These are phyloP conservation scores for Exophiala alcalophila DNA, from an alignment of 2,329 filamentous ascomycete genomes.

Conservation along the genomic window DNA sequence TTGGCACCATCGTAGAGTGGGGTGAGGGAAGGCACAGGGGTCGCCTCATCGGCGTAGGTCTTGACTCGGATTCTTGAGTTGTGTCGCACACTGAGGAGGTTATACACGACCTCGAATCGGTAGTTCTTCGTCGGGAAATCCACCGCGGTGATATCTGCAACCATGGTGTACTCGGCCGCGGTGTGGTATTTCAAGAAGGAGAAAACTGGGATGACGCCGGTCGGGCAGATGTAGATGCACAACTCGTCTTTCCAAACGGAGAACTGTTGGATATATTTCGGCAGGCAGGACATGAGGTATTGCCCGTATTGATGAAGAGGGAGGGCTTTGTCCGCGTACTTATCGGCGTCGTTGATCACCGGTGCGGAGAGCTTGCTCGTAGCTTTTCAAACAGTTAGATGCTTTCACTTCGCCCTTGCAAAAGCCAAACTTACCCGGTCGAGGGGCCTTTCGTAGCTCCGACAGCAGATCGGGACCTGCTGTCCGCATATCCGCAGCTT, in stretches of 20 bases:
- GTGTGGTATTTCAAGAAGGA: slow-evolving; percentile 97
- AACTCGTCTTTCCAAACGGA: slow-evolving; percentile 99
- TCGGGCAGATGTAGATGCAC: slow-evolving; percentile 84
- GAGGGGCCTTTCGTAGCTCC: slow-evolving; percentile 64
- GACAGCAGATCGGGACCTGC: slow-evolving; percentile 58
- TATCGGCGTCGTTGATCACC: slow-evolving; percentile 88
- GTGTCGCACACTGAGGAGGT: slow-evolving; percentile 90
- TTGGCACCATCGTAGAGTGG: slow-evolving; percentile 89
- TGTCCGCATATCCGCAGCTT: slow-evolving; percentile 21
- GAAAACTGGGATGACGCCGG: slow-evolving; percentile 87
- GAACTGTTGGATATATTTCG: slow-evolving; percentile 98
- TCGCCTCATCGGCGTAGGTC: slow-evolving; percentile 96
- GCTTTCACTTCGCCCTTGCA: slow-evolving; percentile 6
- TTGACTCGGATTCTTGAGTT: slow-evolving; percentile 97
- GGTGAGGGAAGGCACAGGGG: slow-evolving; percentile 85
- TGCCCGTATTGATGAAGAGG: slow-evolving; percentile 90
- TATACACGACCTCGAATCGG: slow-evolving; percentile 98
- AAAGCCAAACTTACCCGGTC: slow-evolving; percentile 44
- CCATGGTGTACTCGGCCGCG: slow-evolving; percentile 90
- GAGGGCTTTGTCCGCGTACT: slow-evolving; percentile 82
- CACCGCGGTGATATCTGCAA: slow-evolving; percentile 88
- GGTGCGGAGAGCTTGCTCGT: slow-evolving; percentile 68
- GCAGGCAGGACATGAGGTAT: slow-evolving; percentile 93
- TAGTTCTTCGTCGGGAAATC: slow-evolving; percentile 95
- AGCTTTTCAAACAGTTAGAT: slow-evolving; percentile 35